Base-by-base conservation (phyloP, 352 stramenopile species). In the Pythium pyrilobum region DNA sequence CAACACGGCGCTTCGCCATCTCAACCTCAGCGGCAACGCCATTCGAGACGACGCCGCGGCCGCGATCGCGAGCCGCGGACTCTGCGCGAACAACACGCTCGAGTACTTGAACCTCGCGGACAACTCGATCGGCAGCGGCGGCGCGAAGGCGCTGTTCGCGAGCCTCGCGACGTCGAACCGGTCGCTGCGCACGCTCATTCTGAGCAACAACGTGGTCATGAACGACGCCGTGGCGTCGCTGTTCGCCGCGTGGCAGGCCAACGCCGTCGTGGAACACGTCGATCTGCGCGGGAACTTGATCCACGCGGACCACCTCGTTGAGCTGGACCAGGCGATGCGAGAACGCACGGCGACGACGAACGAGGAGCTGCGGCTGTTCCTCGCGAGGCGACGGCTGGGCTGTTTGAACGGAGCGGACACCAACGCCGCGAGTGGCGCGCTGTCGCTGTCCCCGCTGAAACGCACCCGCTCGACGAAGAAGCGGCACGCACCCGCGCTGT, bases 221-320 rank as follows among this genome's bases (percentile, higher is more conserved):
- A 81, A 80, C 50, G 77, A 88, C 39, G 71, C 67, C 3, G 39
- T 89, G 9, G 25, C 53, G 0, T 6, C 42, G 7, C 40, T 87
- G 6, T 41, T 56, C 5, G n/a, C 50, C 9, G 56, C 69, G n/a
- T 74, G 73, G 50, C 59, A 70, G 55, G 8, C 52, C 10, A 87
- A 84, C n/a, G 62, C 67, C 0, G 60, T 62, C 38, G 46, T 89
- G 6, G 56, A 70, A 23, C 41, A 21, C 21, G 45, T 90, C 4
- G 71, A 90, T 3, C 25, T 90, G 18, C 47, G 57, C 9, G 79
- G 79, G 0, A 90, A 90, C 46, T 46, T 90, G 20, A 67, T 88
- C 27, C 64, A 83, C 13, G n/a, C 33, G 13, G 55, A 77, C 12
- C 69, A 81, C 36, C 3, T 85, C 1, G 36, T 38, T 0, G 45